phyloP scores from a whole-genome alignment of 1,139 yeast genomes.

The Hanseniaspora gamundiae region DNA sequence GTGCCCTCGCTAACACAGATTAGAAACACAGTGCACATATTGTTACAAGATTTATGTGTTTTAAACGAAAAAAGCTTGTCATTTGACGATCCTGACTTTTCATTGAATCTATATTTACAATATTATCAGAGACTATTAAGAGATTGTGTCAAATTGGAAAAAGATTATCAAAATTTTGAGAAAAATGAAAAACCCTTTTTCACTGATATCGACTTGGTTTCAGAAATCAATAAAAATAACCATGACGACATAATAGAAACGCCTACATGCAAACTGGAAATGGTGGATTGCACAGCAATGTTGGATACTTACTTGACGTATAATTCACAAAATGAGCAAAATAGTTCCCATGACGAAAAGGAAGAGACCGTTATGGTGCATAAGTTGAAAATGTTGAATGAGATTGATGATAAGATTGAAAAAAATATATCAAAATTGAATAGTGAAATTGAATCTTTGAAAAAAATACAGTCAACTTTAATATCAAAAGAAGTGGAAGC shows the following conservation, averaged over 20 bases:
- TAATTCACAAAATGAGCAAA: background rate
- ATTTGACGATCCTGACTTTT: background rate
- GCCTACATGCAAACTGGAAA: background rate
- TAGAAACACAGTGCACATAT: background rate
- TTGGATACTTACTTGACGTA: background rate
- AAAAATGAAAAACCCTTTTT: background rate
- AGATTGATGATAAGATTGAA: background rate
- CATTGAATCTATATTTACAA: background rate
- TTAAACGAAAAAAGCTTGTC: background rate
- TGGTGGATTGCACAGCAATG: background rate
- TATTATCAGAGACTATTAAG: background rate
- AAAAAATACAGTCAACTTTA: background rate
- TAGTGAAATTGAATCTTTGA: background rate
- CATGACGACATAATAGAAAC: background rate
- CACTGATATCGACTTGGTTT: background rate
- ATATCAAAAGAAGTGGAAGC: background rate
- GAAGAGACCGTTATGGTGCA: background rate
- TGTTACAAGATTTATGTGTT: background rate
- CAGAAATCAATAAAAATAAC: background rate
- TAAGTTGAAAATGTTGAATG: background rate
- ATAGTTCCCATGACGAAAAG: no score
- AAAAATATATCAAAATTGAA: background rate
- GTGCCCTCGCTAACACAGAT: background rate
- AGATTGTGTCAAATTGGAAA: background rate
- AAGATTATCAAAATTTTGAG: background rate